Percentiles rank a stretch among this genome's conserved stretches.
These are phyloP conservation scores for Venturia asperata DNA, from an alignment of 2,329 filamentous ascomycete species.

Conservation along the genomic window DNA sequence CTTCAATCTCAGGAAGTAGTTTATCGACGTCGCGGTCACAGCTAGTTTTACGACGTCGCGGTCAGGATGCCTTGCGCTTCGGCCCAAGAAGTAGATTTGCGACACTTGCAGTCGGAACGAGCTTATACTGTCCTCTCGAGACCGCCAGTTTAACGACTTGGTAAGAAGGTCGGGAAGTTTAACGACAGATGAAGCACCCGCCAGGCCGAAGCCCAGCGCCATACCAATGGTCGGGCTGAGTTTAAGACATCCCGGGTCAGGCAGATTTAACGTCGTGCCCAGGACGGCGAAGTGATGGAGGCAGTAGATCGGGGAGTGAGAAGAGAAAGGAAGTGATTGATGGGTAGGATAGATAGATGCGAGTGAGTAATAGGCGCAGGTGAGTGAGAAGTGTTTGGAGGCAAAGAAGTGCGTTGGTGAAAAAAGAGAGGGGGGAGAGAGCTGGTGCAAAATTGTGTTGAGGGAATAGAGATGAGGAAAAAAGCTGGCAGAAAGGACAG, in stretches of 20 bases:
- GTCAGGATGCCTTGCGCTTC: too few relatives aligned
- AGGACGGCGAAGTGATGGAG: not conserved
- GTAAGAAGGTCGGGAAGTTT: slow-evolving; percentile 4
- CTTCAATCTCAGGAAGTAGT: too few relatives aligned
- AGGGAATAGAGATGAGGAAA: not conserved
- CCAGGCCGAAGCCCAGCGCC: not conserved
- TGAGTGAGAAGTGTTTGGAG: not conserved
- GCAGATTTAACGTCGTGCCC: not conserved
- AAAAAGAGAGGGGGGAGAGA: too few relatives aligned
- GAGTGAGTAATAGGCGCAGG: too few relatives aligned
- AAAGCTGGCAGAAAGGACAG: not conserved
- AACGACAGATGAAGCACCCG: not conserved
- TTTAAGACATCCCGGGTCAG: not conserved
- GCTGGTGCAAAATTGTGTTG: not conserved
- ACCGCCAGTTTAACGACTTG: slow-evolving; percentile 3
- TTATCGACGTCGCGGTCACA: too few relatives aligned
- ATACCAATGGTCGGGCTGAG: not conserved
- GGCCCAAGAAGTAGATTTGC: too few relatives aligned
- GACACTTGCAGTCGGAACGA: too few relatives aligned
- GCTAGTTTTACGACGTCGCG: too few relatives aligned
- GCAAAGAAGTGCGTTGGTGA: not conserved
- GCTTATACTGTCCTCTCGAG: too few relatives aligned
- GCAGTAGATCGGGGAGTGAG: too few relatives aligned
- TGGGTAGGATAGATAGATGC: not conserved
- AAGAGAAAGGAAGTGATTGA: too few relatives aligned